Base-by-base conservation (phyloP, 1,284 basidiomycete species). In the Fomitiporia mediterranea region DNA sequence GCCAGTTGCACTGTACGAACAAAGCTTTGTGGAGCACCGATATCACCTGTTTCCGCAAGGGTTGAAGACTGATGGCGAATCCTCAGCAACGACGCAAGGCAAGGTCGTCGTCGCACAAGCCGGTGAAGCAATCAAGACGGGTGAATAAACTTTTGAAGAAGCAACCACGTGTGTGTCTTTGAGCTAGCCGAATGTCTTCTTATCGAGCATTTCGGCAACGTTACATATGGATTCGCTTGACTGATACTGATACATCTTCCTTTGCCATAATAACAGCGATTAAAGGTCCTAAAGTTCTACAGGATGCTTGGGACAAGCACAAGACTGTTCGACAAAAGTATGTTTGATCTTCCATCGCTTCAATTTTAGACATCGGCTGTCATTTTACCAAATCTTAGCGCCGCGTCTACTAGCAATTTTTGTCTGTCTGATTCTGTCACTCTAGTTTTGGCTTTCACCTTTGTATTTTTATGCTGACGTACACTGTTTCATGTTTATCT, bases 251-350 rank as follows among this genome's bases (percentile, higher is more conserved):
- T 35, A 9, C 19, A 9, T 42, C 27, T 50, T 6, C 13, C 35
- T 37, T 47, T 25, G 15, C 32, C 49, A 37, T 30, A 30, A 47
- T 27, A 34, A 38, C 47, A 91, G 89, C 86, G 11, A 86, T 98
- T 59, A 82, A 85, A 57, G 94, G 91, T 0, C 91, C 94, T 1
- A 87, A 89, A 68, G 75, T 82, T 15, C 75, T 98, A 55, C 89
- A 91, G 67, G 85, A 91, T 47, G 82, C 84, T 51, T 98, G 95
- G 94, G 91, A 97, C 70, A 84, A 82, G 63, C 79, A 76, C 59
- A 93, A 92, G 74, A 99, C 95, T 5, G 86, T 96, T 25, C 81
- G 83, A 63, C 95, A 98, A 80, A 98, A 98, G 94, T 96, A 68
- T 67, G 86, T 76, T 28, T 27, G 34, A 55, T 48, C 46, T 30